These are phyloP conservation scores for Conticribra guillardii DNA, from an alignment of 108 stramenopile species.

Conservation along the genomic window DNA sequence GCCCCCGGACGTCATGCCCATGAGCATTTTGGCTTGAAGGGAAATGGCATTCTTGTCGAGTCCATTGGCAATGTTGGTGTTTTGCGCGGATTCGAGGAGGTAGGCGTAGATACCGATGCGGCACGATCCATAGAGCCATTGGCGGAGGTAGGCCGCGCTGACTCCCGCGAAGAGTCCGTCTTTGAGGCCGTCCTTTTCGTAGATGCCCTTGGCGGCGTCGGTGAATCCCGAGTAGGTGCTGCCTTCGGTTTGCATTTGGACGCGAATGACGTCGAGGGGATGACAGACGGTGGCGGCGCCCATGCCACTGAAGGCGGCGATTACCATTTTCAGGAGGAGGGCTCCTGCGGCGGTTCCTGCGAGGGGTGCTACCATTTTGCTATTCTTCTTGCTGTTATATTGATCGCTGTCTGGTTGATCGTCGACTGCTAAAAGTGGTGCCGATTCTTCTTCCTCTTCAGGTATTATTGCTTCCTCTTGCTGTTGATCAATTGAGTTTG, in stretches of 20 bases:
- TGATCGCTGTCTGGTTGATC: no score
- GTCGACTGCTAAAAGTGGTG: no score
- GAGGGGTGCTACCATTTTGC: no score
- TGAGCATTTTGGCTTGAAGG: slow-evolving; percentile 59
- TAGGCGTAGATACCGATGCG: slow-evolving; percentile 79
- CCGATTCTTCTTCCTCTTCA: no score
- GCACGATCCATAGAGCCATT: slow-evolving; percentile 78
- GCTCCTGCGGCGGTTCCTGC: slow-evolving; percentile 44
- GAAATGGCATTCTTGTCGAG: slow-evolving; percentile 67
- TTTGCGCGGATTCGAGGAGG: slow-evolving; percentile 66
- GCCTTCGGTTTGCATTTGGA: slow-evolving; percentile 78
- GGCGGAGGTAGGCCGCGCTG: slow-evolving; percentile 70
- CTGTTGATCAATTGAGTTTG: no score
- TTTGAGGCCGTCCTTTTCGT: slow-evolving; percentile 47
- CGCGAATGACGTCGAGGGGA: slow-evolving; percentile 74
- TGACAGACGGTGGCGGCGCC: slow-evolving; percentile 80
- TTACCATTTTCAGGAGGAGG: slow-evolving; percentile 58
- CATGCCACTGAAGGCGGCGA: slow-evolving; percentile 76
- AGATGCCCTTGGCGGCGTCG: slow-evolving; percentile 53
- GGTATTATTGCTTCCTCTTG: no score
- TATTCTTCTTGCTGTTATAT: no score
- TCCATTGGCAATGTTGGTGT: slow-evolving; percentile 53
- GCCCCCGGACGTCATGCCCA: slow-evolving; percentile 69
- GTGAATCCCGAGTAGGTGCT: slow-evolving; percentile 32
- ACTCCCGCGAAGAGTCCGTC: slow-evolving; percentile 74